A percentile compares a stretch with the other conserved stretches of the same genome.
Conservation (phyloP, 495 filamentous ascomycete genomes). For the Neurospora sublineolata region DNA sequence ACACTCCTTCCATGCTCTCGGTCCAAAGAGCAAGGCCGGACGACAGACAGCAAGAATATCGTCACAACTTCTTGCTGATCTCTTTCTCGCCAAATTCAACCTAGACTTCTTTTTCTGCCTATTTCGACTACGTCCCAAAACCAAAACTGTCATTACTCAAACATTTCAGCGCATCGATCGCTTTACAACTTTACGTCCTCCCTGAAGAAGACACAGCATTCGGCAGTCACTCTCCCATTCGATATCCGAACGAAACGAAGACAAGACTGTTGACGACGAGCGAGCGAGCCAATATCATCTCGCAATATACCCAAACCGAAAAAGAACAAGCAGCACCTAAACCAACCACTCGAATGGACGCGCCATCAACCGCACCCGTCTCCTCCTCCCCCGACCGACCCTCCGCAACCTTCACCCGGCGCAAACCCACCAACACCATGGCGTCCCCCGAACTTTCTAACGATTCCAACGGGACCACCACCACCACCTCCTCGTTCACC, state of each 20-base stretch:
- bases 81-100: neutral
- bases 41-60: neutral
- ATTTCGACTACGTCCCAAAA: neutral
- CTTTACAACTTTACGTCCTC: neutral
- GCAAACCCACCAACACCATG: constrained; percentile 1
- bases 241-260: neutral
- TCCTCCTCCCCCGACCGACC: neutral
- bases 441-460: neutral
- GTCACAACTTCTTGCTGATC: constrained; percentile 7
- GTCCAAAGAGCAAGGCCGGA: neutral
- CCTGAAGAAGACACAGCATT: neutral
- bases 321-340: neutral
- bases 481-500: neutral
- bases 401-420: constrained; percentile 1
- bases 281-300: neutral
- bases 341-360: constrained; percentile 1
- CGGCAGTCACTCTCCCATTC: neutral
- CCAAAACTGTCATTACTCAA: neutral
- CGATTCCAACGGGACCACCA: neutral
- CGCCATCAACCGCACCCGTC: neutral
- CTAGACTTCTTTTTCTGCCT: neutral
- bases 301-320: neutral
- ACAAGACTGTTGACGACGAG: neutral
- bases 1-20: neutral
- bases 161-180: neutral